Evolutionary conservation across 768 basidiomycete genomes (phyloP).

Genomic region (Asterophora lycoperdoides): DNA sequence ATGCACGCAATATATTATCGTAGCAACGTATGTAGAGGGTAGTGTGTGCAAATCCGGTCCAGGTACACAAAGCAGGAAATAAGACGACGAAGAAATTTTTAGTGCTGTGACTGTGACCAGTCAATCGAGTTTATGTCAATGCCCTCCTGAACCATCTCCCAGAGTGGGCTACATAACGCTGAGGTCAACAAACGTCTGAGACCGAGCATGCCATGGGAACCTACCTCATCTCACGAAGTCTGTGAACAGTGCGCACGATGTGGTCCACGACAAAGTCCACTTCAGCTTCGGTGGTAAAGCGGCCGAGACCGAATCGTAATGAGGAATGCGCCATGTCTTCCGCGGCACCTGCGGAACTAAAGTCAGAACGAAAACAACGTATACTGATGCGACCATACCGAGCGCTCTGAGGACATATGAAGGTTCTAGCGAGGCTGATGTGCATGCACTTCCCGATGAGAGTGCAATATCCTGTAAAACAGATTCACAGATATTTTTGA

Average conservation of each 20-base stretch:
- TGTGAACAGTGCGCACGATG: conserved; percentile 82
- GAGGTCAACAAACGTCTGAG: conserved; percentile 10
- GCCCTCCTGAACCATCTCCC: conserved; percentile 99
- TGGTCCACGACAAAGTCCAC: conserved; percentile 90
- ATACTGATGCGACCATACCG: conserved; percentile 38
- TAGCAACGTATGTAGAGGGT: conserved; percentile 2
- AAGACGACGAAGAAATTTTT: conserved; percentile 26
- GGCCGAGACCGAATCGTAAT: conserved; percentile 93
- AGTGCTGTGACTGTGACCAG: conserved; percentile 76
- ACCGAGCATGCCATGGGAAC: conserved; percentile 16
- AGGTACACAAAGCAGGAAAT: conserved; percentile 7
- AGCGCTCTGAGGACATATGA: conserved; percentile 97
- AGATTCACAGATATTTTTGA: conserved; percentile 3
- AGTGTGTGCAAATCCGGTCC: conserved; percentile 1
- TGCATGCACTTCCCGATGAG: conserved; percentile 97
- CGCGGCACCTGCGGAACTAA: conserved; percentile 63
- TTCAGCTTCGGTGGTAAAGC: conserved; percentile 97
- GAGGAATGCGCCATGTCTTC: conserved; percentile 99
- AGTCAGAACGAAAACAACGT: background rate
- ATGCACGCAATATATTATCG: background rate
- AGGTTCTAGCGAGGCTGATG: conserved; percentile 96
- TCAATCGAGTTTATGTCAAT: conserved; percentile 94
- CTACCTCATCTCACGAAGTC: conserved; percentile 90
- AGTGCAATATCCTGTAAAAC: conserved; percentile 80
- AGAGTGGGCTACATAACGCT: conserved; percentile 63